Evolutionary conservation across 176 grass and related monocot genomes (phyloP), one percentile per base, ranked within the genome.

Genomic region (Zea luxurians): DNA sequence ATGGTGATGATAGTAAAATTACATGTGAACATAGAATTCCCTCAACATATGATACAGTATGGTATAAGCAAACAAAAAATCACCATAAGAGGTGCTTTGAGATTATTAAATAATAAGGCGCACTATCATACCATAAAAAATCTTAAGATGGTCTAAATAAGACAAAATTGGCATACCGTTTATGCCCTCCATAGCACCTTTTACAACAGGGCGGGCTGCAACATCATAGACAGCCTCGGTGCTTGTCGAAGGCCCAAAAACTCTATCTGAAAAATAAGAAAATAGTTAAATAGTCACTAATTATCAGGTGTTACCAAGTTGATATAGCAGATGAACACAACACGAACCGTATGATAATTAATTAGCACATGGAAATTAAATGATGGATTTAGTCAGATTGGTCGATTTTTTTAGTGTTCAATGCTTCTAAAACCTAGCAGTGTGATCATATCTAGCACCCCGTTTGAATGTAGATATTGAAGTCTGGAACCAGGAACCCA

Each of bases 171-270:
- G 3, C 57, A 67, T 93, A 99, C 96, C 96, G 82, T 99, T 99
- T 84, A 99, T 92, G 55, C 96, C 96, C 71, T 99, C 96, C 96
- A 99, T 99, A 75, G 96, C 88, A 81, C 88, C 92, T 83, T 92
- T 93, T 68, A 99, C 92, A 89, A 99, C 96, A 76, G 92, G 96
- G 13, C 86, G 86, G 55, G 96, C 91, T 73, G 96, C 90, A 61
- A 99, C 96, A 82, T 99, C 92, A 83, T 99, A 99, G 57, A 99
- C 96, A 66, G 85, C 86, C 55, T 74, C 89, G 42, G 96, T 90
- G 48, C 48, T 17, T 44, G 92, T 95, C 3, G 88, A 74, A 64
- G 90, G 96, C 44, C 96, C 96, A 89, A 99, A 99, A 48, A 95
- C 96, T 83, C 82, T 90, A 86, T 99, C 96, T 99, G 68, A 17